phyloP scores from a whole-genome alignment of 202 grass and related monocot species.

The Panicum virgatum region DNA sequence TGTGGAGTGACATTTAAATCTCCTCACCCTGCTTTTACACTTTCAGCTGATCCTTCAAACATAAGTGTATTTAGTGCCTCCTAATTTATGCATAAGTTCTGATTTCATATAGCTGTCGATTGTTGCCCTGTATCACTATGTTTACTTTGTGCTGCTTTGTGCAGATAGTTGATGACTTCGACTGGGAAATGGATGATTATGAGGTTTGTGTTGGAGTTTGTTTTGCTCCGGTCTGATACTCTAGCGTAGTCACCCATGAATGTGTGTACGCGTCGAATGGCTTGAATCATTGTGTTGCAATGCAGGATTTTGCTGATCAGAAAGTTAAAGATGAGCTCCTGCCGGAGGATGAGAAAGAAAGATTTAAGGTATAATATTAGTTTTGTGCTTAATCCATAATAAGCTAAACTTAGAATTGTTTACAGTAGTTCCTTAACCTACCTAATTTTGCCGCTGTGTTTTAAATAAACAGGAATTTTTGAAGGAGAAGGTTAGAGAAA shows the following conservation, averaged over 20 bases:
- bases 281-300: conserved; percentile 14
- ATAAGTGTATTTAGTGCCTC: conserved; percentile 5
- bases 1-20: not conserved
- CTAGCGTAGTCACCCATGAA: not conserved
- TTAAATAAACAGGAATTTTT: conserved; percentile 65
- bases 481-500: conserved; percentile 85
- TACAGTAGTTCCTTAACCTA: not conserved
- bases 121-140: not conserved
- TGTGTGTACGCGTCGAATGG: not conserved
- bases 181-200: conserved; percentile 87
- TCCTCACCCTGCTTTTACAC: not conserved
- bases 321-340: conserved; percentile 56
- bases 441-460: conserved; percentile 1
- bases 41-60: conserved; percentile 1
- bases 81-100: not conserved
- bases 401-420: not conserved
- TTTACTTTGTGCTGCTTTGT: conserved; percentile 33
- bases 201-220: conserved; percentile 57
- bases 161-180: conserved; percentile 79
- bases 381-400: conserved; percentile 2
- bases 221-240: conserved; percentile 9
- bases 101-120: not conserved
- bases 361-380: conserved; percentile 57
- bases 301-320: conserved; percentile 68
- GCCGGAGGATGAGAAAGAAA: conserved; percentile 78